Evolutionary conservation across 2,329 filamentous ascomycete species (phyloP).

Genomic region (Fusarium concolor): DNA sequence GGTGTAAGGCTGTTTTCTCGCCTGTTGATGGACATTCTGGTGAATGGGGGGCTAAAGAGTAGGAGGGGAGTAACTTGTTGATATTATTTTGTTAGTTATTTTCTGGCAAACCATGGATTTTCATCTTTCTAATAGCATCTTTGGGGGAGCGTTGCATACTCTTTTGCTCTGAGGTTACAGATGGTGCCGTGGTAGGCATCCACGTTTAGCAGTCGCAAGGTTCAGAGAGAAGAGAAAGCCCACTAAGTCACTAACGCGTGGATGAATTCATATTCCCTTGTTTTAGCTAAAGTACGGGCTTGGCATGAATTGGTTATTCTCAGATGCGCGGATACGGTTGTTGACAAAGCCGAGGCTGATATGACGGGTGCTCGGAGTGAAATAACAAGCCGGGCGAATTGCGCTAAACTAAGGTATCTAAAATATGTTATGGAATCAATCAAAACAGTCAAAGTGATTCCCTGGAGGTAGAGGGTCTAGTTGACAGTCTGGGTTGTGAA

Average conservation of each 20-base stretch:
- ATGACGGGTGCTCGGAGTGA: constrained; percentile 13
- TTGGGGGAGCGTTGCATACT: background rate
- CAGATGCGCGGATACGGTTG: background rate
- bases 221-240: background rate
- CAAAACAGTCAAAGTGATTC: background rate
- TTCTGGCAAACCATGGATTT: too few relatives aligned
- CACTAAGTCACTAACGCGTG: background rate
- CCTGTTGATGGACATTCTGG: too few relatives aligned
- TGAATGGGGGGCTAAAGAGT: too few relatives aligned
- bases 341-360: constrained; percentile 9
- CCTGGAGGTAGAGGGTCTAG: background rate
- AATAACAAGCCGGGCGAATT: constrained; percentile 1
- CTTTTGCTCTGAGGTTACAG: background rate
- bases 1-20: too few relatives aligned
- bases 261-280: background rate
- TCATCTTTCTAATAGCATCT: too few relatives aligned
- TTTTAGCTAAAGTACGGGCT: background rate
- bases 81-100: too few relatives aligned
- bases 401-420: background rate
- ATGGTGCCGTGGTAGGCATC: background rate
- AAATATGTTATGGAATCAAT: constrained; percentile 5
- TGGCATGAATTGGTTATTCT: background rate
- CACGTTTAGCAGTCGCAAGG: background rate
- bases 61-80: too few relatives aligned
- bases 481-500: background rate